phyloP scores from a whole-genome alignment of 2,329 filamentous ascomycete genomes.

The Herpotrichia juniperi region DNA sequence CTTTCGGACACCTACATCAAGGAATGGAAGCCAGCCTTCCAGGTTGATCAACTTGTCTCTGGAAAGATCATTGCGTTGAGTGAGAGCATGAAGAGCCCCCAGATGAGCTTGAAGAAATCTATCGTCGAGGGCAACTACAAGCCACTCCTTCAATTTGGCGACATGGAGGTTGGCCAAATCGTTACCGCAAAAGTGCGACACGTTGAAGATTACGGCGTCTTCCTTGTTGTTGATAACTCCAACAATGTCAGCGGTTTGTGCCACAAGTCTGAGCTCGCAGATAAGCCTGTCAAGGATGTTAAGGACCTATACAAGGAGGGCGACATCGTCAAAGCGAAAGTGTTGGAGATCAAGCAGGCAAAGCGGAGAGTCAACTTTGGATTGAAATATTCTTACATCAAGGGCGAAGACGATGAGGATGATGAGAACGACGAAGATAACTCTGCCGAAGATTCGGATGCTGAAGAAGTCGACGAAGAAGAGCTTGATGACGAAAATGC shows the following conservation, averaged over 20 bases:
- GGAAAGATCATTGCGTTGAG: conserved; percentile 82
- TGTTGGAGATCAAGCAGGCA: conserved; percentile 76
- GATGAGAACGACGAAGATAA: conserved; percentile 48
- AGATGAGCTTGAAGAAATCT: conserved; percentile 87
- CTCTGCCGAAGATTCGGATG: conserved; percentile 30
- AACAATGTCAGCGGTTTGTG: conserved; percentile 90
- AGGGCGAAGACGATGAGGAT: conserved; percentile 56
- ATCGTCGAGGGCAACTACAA: conserved; percentile 80
- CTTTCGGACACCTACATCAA: conserved; percentile 91
- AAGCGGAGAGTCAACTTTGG: conserved; percentile 86
- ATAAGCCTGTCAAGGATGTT: conserved; percentile 81
- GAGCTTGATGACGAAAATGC: conserved; percentile 50
- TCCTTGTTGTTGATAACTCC: conserved; percentile 87
- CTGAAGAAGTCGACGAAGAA: conserved; percentile 46
- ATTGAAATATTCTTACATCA: conserved; percentile 90
- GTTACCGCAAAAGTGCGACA: conserved; percentile 91
- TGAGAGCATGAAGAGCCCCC: conserved; percentile 70
- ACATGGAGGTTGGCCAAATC: conserved; percentile 78
- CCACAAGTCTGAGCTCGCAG: conserved; percentile 90
- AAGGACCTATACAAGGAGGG: conserved; percentile 87
- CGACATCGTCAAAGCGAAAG: conserved; percentile 89
- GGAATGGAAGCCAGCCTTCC: conserved; percentile 91
- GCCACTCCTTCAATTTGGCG: conserved; percentile 73
- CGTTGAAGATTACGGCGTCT: conserved; percentile 93
- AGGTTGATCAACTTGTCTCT: conserved; percentile 87